Conservation (phyloP, 2,329 filamentous ascomycete genomes). For the Neonectria ditissima region DNA sequence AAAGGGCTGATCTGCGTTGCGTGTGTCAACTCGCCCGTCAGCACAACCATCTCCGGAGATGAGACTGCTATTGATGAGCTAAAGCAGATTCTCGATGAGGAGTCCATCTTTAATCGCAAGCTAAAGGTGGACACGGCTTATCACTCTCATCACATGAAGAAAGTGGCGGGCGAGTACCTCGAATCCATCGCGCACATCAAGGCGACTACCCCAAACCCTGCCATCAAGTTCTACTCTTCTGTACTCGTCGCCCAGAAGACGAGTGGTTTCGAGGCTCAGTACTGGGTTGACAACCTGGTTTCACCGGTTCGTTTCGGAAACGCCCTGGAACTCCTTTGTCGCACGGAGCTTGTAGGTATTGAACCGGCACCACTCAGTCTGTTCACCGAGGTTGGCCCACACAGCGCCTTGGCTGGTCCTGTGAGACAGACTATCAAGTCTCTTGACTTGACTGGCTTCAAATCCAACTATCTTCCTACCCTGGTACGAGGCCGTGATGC, state of each 20-base stretch:
- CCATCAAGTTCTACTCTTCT: slow-evolving; percentile 46
- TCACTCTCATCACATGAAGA: slow-evolving; percentile 54
- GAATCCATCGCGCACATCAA: slow-evolving; percentile 40
- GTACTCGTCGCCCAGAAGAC: slow-evolving; percentile 30
- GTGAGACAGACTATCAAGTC: slow-evolving; percentile 39
- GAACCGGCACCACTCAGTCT: slow-evolving; percentile 20
- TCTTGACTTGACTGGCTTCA: slow-evolving; percentile 8
- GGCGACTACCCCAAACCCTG: slow-evolving; percentile 1
- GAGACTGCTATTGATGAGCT: slow-evolving; percentile 44
- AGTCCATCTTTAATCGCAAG: slow-evolving; percentile 47
- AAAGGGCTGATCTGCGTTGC: slow-evolving; percentile 45
- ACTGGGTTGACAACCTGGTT: slow-evolving; percentile 48
- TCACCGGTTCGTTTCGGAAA: slow-evolving; percentile 44
- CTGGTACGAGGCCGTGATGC: slow-evolving; percentile 35
- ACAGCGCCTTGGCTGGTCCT: slow-evolving; percentile 40
- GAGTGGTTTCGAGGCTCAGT: slow-evolving; percentile 25
- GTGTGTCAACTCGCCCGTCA: slow-evolving; percentile 52
- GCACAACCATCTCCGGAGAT: slow-evolving; percentile 53
- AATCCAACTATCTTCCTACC: slow-evolving; percentile 30
- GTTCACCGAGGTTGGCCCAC: slow-evolving; percentile 43
- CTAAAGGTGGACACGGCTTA: slow-evolving; percentile 56
- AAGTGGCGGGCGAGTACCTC: slow-evolving; percentile 34
- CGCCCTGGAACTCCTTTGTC: slow-evolving; percentile 30
- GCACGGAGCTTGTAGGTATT: slow-evolving; percentile 7
- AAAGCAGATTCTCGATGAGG: slow-evolving; percentile 44